Conservation (phyloP, 2,329 filamentous ascomycete species). For the Magnaporthiopsis rhizophila region DNA sequence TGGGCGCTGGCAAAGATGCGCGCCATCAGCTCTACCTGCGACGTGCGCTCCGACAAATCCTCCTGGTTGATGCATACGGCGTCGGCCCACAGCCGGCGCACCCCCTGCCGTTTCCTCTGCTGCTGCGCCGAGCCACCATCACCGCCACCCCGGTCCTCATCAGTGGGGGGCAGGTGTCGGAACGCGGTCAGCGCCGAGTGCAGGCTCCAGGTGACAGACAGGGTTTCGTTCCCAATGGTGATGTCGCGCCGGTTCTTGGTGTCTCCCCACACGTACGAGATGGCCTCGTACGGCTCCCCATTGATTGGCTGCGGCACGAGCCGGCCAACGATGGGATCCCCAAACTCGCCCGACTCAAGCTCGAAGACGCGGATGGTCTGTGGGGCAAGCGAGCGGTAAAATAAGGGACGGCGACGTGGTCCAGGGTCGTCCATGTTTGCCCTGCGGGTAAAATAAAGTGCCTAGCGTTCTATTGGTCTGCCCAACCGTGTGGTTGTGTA, state of each 20-base stretch:
- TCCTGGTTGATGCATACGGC: conserved; percentile 19
- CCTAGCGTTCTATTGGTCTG: no score
- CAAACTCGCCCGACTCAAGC: conserved; percentile 10
- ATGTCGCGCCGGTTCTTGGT: neutral
- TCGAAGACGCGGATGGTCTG: conserved; percentile 12
- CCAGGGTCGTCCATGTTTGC: neutral
- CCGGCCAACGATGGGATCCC: conserved; percentile 8
- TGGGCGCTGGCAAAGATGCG: conserved; percentile 13
- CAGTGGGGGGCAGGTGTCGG: neutral
- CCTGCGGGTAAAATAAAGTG: no score
- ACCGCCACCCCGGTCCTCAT: neutral
- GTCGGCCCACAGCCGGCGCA: conserved; percentile 15
- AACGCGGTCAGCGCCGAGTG: conserved; percentile 6
- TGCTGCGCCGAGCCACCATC: neutral
- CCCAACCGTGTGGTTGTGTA: no score
- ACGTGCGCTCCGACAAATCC: conserved; percentile 12
- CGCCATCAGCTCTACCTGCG: conserved; percentile 16
- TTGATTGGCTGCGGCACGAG: conserved; percentile 27
- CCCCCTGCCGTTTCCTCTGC: neutral
- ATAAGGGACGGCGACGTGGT: conserved; percentile 3
- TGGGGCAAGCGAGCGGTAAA: conserved; percentile 10
- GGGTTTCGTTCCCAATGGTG: neutral
- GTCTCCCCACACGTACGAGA: conserved; percentile 10
- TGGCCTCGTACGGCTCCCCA: conserved; percentile 10
- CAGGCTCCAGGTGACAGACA: conserved; percentile 6